Percentiles rank a stretch among this genome's conserved stretches.
These are phyloP conservation scores for Leishmania guyanensis DNA, from an alignment of 208 protist species.

Conservation along the genomic window DNA sequence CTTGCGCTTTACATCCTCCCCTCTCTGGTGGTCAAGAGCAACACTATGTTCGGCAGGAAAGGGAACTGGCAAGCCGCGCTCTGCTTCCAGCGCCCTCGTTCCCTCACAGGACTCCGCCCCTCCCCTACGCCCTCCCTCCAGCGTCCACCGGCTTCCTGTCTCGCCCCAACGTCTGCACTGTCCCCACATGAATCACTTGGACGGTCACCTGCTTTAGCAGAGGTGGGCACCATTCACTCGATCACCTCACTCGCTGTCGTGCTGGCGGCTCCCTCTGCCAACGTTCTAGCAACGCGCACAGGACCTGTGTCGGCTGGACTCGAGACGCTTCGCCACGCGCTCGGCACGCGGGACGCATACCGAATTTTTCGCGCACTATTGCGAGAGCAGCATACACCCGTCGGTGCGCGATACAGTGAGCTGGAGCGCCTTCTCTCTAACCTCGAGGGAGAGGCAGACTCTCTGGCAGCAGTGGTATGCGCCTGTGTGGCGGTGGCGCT, in stretches of 20 bases:
- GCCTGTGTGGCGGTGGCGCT: constrained; percentile 46
- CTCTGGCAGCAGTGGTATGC: constrained; percentile 32
- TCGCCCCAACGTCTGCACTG: neutral
- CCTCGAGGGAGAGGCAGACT: constrained; percentile 22
- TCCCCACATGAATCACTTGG: neutral
- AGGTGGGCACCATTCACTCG: neutral
- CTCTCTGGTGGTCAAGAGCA: neutral
- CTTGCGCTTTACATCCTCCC: neutral
- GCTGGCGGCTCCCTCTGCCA: constrained; percentile 3
- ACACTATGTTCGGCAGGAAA: neutral
- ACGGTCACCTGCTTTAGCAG: neutral
- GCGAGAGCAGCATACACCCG: neutral
- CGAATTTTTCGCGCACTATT: constrained; percentile 17
- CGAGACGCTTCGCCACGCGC: constrained; percentile 8
- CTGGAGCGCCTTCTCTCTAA: constrained; percentile 15
- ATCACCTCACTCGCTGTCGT: neutral
- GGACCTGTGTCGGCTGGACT: neutral
- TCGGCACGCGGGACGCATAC: constrained; percentile 27
- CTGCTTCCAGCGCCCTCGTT: neutral
- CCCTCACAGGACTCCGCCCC: neutral
- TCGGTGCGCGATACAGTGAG: neutral
- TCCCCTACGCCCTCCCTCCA: neutral
- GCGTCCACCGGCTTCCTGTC: neutral
- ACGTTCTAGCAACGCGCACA: neutral
- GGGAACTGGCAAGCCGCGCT: constrained; percentile 4